phyloP scores from a whole-genome alignment of 345 rosid genomes.

The Lepidium africanum region DNA sequence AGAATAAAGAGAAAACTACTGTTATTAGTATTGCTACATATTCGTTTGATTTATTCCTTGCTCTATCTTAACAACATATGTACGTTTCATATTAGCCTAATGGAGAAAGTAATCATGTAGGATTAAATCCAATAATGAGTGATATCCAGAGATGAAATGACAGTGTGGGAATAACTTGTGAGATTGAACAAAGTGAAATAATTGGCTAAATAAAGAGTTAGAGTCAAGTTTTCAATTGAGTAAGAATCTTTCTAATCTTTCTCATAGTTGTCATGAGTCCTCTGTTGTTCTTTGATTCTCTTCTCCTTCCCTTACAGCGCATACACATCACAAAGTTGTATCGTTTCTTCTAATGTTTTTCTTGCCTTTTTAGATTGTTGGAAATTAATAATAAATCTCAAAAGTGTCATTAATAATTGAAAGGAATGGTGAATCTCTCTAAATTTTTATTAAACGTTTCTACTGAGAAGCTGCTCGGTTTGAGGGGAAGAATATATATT shows the following conservation, averaged over 20 bases:
- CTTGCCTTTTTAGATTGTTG: not conserved
- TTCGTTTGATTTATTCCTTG: conserved; percentile 2
- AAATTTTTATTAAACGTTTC: not conserved
- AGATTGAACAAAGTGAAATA: conserved; percentile 5
- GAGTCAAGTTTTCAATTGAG: conserved; percentile 20
- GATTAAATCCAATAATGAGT: not conserved
- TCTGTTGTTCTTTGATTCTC: conserved; percentile 26
- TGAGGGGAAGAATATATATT: conserved; percentile 1
- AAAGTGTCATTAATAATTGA: not conserved
- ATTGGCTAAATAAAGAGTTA: conserved; percentile 28
- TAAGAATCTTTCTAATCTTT: conserved; percentile 20
- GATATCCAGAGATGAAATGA: conserved; percentile 10
- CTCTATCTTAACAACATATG: not conserved
- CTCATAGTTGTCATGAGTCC: not conserved
- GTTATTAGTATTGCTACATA: conserved; percentile 5
- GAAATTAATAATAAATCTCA: not conserved
- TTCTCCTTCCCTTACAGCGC: conserved; percentile 18
- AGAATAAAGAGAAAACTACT: conserved; percentile 6
- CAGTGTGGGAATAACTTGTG: conserved; percentile 29
- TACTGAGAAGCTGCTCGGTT: not conserved
- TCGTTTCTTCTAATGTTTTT: not conserved
- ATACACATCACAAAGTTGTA: conserved; percentile 9
- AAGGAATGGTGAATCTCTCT: no score
- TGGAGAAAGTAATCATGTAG: conserved; percentile 1
- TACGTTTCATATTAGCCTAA: not conserved